A percentile compares a stretch with the other conserved stretches of the same genome.
These are phyloP conservation scores for Rickenella mellea DNA, from an alignment of 768 basidiomycete species.

Conservation along the genomic window DNA sequence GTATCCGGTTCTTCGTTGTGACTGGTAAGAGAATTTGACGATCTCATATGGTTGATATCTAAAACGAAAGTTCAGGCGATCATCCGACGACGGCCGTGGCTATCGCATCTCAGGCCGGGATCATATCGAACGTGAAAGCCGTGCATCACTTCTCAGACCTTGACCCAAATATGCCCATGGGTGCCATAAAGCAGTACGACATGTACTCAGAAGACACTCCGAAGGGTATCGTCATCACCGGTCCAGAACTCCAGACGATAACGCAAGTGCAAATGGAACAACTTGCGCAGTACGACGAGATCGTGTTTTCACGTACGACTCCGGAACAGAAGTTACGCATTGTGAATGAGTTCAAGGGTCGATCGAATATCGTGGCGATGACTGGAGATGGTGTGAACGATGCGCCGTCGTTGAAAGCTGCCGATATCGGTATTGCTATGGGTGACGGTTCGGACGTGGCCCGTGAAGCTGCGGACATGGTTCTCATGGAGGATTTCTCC, in stretches of 20 bases:
- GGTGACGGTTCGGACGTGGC: constrained; percentile 44
- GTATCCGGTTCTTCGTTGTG: constrained; percentile 56
- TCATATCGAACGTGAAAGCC: constrained; percentile 29
- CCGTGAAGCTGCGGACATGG: constrained; percentile 49
- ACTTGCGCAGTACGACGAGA: constrained; percentile 29
- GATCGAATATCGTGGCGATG: constrained; percentile 47
- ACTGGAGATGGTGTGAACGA: constrained; percentile 64
- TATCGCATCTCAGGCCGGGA: constrained; percentile 55
- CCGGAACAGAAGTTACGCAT: constrained; percentile 60
- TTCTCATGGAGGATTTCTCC: constrained; percentile 57
- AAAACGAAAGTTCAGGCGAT: constrained; percentile 39
- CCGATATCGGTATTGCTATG: constrained; percentile 56
- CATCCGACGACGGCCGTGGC: constrained; percentile 51
- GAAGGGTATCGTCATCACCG: constrained; percentile 34
- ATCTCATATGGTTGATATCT: too few relatives aligned
- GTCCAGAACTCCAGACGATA: constrained; percentile 27
- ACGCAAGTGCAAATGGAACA: constrained; percentile 14
- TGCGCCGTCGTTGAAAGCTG: constrained; percentile 46
- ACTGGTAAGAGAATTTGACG: constrained; percentile 28
- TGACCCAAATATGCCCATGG: constrained; percentile 17
- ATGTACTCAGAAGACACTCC: constrained; percentile 15
- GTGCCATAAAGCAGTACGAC: constrained; percentile 20
- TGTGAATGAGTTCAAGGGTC: constrained; percentile 45
- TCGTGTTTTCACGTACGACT: constrained; percentile 55
- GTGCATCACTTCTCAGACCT: constrained; percentile 32